Conservation (phyloP, 495 filamentous ascomycete species). For the Podospora sp. region DNA sequence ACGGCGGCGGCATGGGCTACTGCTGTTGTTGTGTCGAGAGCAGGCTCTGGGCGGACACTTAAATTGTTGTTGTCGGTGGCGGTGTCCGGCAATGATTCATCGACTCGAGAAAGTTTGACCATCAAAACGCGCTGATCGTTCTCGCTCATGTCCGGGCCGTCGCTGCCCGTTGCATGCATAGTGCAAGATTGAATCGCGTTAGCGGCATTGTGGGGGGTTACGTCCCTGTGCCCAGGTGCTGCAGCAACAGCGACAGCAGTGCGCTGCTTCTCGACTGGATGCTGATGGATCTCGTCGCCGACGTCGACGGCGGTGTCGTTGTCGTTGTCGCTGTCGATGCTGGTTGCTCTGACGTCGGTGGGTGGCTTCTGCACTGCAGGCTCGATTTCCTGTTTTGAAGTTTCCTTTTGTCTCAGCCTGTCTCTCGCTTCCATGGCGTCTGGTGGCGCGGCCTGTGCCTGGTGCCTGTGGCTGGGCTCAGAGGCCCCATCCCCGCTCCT, state of each 20-base stretch:
- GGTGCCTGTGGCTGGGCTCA: slow-evolving; percentile 12
- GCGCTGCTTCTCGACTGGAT: not conserved
- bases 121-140: slow-evolving; percentile 26
- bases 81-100: slow-evolving; percentile 17
- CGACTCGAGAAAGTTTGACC: slow-evolving; percentile 23
- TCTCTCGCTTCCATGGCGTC: slow-evolving; percentile 12
- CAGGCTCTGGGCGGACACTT: not conserved
- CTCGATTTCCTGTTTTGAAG: slow-evolving; percentile 17
- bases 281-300: not conserved
- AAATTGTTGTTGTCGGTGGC: not conserved
- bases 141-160: slow-evolving; percentile 14
- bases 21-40: not conserved
- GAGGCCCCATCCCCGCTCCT: not conserved
- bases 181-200: slow-evolving; percentile 10
- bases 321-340: slow-evolving; percentile 1
- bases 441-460: slow-evolving; percentile 4
- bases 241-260: not conserved
- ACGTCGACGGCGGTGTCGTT: not conserved
- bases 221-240: not conserved
- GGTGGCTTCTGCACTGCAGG: not conserved
- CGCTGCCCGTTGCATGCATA: slow-evolving; percentile 15
- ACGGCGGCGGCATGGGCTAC: slow-evolving; percentile 7
- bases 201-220: slow-evolving; percentile 24
- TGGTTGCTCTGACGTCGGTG: slow-evolving; percentile 17
- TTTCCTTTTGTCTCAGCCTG: slow-evolving; percentile 21